phyloP scores from a whole-genome alignment of 106 monocot species.

The Platanthera guangdongensis region DNA sequence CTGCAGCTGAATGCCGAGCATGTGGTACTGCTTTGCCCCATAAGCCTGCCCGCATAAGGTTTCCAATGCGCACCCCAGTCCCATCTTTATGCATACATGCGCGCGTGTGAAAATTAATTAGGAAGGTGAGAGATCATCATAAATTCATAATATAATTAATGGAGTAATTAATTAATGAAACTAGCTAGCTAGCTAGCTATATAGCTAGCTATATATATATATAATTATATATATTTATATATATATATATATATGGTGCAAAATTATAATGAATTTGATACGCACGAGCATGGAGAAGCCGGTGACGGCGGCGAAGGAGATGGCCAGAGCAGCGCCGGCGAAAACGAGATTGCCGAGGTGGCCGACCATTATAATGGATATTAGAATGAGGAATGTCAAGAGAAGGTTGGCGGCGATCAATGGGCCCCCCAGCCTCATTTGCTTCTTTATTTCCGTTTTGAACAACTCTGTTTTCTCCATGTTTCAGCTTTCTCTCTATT shows the following conservation, averaged over 20 bases:
- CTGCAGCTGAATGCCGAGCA: conserved; percentile 41
- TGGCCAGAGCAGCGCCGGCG: background rate
- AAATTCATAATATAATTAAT: too few relatives aligned
- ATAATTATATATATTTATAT: too few relatives aligned
- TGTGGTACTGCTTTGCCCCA: conserved; percentile 27
- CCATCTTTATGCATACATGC: conserved; percentile 25
- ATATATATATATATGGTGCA: background rate
- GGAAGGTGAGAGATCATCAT: too few relatives aligned
- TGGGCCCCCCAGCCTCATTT: background rate
- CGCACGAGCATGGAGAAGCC: background rate
- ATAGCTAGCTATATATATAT: too few relatives aligned
- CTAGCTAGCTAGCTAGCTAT: too few relatives aligned
- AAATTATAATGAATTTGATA: too few relatives aligned
- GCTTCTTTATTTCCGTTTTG: background rate
- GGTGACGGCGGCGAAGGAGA: background rate
- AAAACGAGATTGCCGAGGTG: background rate
- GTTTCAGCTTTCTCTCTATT: background rate
- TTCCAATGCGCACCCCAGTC: conserved; percentile 41
- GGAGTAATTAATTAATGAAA: too few relatives aligned
- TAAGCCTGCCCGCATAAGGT: conserved; percentile 42
- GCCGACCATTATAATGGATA: background rate
- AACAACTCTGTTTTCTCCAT: background rate
- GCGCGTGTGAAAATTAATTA: too few relatives aligned
- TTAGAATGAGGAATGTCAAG: background rate
- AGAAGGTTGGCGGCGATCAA: background rate